Evolutionary conservation across 345 rosid genomes (phyloP), one percentile per base, ranked within the genome.

Genomic region (Pugionium cornutum): DNA sequence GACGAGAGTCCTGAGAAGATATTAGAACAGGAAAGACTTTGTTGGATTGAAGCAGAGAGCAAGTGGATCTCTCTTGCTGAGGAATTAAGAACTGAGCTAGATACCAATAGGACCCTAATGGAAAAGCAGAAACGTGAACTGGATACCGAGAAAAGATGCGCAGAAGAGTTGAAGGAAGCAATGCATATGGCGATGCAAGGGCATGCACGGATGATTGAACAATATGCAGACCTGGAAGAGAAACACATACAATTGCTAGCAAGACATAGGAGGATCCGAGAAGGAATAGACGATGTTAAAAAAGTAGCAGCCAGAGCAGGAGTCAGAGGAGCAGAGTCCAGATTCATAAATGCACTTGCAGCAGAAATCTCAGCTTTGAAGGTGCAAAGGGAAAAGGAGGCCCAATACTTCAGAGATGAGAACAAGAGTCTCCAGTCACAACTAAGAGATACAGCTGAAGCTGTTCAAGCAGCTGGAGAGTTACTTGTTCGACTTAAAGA

Each of bases 101-200:
- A 89, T 58, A 76, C 83, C 61, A 85, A 68, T 68, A 83, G 84
- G 60, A 73, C 59, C 9, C 62, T 76, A 43, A 84, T 84, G 61
- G 85, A 82, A 64, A 89, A 84, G 72, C 80, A 67, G 77, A 81
- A 79, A 76, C 92, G 77, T 77, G 99, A 91, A 57, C 60, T 88
- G 37, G 89, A 80, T 54, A 83, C 77, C 0, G 99, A 95, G 82
- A 89, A 83, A 83, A 87, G 74, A 78, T 95, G 98, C 63, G 68
- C 80, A 1, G 89, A 86, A 78, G 99, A 95, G 68, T 78, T 87
- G 78, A 82, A 80, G 53, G 96, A 91, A 82, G 96, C 98, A 46
- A 83, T 95, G 96, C 98, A 82, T 78, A 82, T 80, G 83, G 98
- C 98, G 39, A 95, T 95, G 96, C 85, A 83, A 68, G 96, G 97